These are phyloP conservation scores for Solanum pennellii DNA, from an alignment of 257 asterid genomes.

Conservation along the genomic window DNA sequence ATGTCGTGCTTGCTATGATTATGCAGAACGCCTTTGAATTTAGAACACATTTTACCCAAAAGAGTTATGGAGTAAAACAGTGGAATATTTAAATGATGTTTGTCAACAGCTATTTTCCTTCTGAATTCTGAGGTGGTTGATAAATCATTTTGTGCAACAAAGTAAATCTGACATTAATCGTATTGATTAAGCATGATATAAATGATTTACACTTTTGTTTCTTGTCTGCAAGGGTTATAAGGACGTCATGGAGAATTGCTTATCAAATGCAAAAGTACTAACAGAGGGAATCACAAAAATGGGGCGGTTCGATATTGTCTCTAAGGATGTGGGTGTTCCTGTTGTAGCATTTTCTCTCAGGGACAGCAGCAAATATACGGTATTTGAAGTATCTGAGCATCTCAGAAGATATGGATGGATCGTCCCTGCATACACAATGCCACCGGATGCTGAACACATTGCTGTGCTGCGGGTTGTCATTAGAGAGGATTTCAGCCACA, in stretches of 20 bases:
- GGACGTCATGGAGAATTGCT: conserved; percentile 55
- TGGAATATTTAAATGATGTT: neutral
- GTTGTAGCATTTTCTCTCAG: conserved; percentile 60
- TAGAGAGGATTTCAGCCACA: conserved; percentile 57
- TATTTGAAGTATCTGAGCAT: conserved; percentile 53
- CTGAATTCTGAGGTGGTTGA: neutral
- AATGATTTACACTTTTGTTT: neutral
- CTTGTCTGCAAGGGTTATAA: conserved; percentile 41
- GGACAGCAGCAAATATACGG: conserved; percentile 46
- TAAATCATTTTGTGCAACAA: neutral
- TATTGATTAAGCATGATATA: neutral
- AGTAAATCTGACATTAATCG: neutral
- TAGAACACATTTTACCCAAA: neutral
- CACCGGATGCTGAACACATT: conserved; percentile 54
- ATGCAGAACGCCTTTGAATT: neutral
- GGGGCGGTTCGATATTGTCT: conserved; percentile 43
- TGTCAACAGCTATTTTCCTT: neutral
- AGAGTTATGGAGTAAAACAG: neutral
- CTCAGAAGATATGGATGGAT: conserved; percentile 77
- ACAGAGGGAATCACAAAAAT: conserved; percentile 38
- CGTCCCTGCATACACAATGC: conserved; percentile 79
- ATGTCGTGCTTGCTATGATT: neutral
- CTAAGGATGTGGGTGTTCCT: conserved; percentile 66
- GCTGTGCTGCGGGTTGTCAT: conserved; percentile 53
- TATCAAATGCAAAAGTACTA: conserved; percentile 33